Evolutionary conservation across 2,329 filamentous ascomycete species (phyloP).

Genomic region (Scedosporium boydii): DNA sequence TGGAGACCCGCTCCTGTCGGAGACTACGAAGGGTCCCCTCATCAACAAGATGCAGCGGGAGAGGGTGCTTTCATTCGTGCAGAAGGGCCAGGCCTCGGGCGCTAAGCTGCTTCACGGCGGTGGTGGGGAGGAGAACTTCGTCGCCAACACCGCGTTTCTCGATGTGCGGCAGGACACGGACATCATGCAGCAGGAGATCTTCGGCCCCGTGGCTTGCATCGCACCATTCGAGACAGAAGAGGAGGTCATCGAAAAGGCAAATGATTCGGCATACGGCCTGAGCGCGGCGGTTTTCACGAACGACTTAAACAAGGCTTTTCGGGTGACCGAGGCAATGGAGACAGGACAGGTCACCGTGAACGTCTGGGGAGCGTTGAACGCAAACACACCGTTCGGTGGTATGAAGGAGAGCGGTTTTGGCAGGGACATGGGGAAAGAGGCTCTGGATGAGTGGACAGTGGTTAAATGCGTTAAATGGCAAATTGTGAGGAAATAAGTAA

Average conservation of each 20-base stretch:
- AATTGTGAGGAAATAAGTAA: too few relatives aligned
- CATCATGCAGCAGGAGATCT: constrained; percentile 16
- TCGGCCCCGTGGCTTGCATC: constrained; percentile 16
- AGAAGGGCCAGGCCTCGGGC: constrained; percentile 69
- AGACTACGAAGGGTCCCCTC: constrained; percentile 68
- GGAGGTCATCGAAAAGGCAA: constrained; percentile 39
- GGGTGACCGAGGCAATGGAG: constrained; percentile 42
- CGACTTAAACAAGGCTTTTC: constrained; percentile 21
- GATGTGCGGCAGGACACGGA: constrained; percentile 23
- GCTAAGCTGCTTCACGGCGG: constrained; percentile 68
- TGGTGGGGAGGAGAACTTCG: constrained; percentile 52
- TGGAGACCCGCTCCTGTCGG: constrained; percentile 61
- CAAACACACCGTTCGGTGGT: constrained; percentile 21
- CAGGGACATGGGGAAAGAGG: constrained; percentile 21
- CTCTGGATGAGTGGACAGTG: constrained; percentile 20
- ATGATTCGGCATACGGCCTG: constrained; percentile 33
- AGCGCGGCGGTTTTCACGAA: constrained; percentile 19
- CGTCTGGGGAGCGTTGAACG: constrained; percentile 12
- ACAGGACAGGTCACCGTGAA: constrained; percentile 61
- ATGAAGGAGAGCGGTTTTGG: constrained; percentile 24
- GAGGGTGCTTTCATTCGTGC: constrained; percentile 73
- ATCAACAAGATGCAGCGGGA: constrained; percentile 74
- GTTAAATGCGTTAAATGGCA: constrained; percentile 17
- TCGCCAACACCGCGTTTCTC: constrained; percentile 60
- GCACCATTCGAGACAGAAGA: constrained; percentile 36